Percentiles rank a stretch among this genome's conserved stretches.
phyloP scores from a whole-genome alignment of 1,284 basidiomycete species.

The Takashimella koratensis region DNA sequence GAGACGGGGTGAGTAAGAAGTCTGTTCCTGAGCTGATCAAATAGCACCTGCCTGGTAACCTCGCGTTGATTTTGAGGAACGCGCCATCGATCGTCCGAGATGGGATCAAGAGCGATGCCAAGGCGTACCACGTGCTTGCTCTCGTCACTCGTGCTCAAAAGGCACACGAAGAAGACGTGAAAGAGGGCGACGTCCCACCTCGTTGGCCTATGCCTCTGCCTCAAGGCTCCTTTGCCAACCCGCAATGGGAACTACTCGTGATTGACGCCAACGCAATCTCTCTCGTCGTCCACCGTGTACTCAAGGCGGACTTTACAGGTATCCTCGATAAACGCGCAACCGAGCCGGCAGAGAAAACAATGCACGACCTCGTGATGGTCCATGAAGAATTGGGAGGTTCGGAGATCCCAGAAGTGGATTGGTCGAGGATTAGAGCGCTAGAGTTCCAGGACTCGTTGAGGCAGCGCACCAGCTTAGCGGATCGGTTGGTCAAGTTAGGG shows the following conservation, averaged over 20 bases:
- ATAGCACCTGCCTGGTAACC: slow-evolving; percentile 74
- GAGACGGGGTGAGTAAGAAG: slow-evolving; percentile 65
- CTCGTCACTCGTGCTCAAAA: slow-evolving; percentile 67
- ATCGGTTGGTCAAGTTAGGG: slow-evolving; percentile 51
- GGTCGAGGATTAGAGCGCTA: slow-evolving; percentile 74
- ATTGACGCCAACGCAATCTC: slow-evolving; percentile 73
- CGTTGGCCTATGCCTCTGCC: slow-evolving; percentile 64
- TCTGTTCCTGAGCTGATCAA: slow-evolving; percentile 4
- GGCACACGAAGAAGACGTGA: slow-evolving; percentile 57
- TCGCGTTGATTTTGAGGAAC: slow-evolving; percentile 72
- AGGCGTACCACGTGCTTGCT: slow-evolving; percentile 66
- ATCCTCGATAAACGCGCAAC: slow-evolving; percentile 62
- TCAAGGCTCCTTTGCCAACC: slow-evolving; percentile 54
- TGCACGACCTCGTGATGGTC: slow-evolving; percentile 52
- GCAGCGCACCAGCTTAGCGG: slow-evolving; percentile 56
- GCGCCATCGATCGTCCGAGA: slow-evolving; percentile 55
- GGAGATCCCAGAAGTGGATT: slow-evolving; percentile 71
- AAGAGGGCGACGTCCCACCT: slow-evolving; percentile 62
- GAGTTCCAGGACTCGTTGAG: slow-evolving; percentile 87
- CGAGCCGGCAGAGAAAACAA: slow-evolving; percentile 32
- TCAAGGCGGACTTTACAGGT: slow-evolving; percentile 66
- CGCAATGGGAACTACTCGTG: slow-evolving; percentile 65
- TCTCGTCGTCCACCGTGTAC: slow-evolving; percentile 63
- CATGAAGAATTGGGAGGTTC: slow-evolving; percentile 54
- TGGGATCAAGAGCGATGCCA: slow-evolving; percentile 48